Evolutionary conservation across 805 yeast genomes (phyloP).

Genomic region (Candida pseudofarinosa): DNA sequence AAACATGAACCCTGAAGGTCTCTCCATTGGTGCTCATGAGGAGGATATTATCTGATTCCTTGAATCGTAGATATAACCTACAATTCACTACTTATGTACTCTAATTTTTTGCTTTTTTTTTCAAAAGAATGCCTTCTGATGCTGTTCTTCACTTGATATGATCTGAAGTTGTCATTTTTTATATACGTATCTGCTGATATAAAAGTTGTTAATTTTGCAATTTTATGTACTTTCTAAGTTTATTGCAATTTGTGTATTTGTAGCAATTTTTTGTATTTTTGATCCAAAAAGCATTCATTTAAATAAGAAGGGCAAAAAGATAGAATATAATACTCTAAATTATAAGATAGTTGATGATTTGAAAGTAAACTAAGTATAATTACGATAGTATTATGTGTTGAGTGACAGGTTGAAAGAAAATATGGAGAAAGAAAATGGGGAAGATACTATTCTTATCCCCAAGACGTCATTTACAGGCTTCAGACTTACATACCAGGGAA

Average conservation of each 20-base stretch:
- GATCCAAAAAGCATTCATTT: neutral
- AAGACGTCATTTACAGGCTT: slow-evolving; percentile 57
- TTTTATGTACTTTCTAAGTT: neutral
- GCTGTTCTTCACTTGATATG: neutral
- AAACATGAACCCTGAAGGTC: slow-evolving; percentile 59
- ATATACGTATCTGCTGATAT: neutral
- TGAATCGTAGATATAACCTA: no score
- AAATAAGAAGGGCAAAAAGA: no score
- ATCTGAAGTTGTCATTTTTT: neutral
- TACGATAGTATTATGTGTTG: neutral
- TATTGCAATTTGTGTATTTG: neutral
- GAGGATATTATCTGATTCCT: slow-evolving; percentile 31
- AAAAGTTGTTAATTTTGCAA: neutral
- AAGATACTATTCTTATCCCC: slow-evolving; percentile 35
- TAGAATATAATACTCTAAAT: no score
- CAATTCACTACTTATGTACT: neutral
- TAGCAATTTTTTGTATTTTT: neutral
- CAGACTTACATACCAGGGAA: slow-evolving; percentile 50
- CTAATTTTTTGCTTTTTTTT: no score
- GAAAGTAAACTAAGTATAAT: no score
- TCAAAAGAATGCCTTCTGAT: no score
- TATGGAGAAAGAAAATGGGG: neutral
- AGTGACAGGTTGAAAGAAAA: neutral
- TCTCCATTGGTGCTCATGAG: slow-evolving; percentile 34
- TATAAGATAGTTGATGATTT: no score